Base-by-base conservation (phyloP, 148 eudicot genomes). In the Rhododendron ferrugineum region DNA sequence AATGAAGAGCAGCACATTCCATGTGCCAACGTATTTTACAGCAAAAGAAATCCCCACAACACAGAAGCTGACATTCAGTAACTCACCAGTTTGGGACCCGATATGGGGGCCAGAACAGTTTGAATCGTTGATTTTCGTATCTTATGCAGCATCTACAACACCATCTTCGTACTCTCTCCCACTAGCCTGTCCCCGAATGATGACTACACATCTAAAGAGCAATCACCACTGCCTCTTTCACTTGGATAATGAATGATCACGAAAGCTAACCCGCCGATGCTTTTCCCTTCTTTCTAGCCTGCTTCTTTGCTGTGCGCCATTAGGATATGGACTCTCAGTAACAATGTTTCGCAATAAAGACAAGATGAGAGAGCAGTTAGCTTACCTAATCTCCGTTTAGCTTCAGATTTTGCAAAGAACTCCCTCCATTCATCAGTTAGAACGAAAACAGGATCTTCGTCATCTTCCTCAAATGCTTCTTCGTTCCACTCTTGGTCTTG, bases 381-480 rank as follows among this genome's bases (percentile, higher is more conserved):
- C 46, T 56, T 82, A 92, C 98, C 95, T 85, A 82, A 87, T 90
- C 87, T 89, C 87, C 97, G 88, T 89, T 87, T 92, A 79, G 98
- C 97, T 84, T 95, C 98, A 44, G 98, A 93, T 90, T 92, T 94
- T 37, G 95, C 94, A 91, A 95, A 94, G 86, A 95, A 94, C 58
- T 95, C 97, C 84, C 88, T 93, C 98, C 98, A 94, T 90, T 95
- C 98, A 90, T 94, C 97, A 36, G 95, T 94, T 88, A 94, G 78
- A 86, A 94, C 94, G 81, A 91, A 93, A 85, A 92, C 79, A 18
- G 91, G 93, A 11, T 95, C 97, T 80, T 90, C 96, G 23, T 95
- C 96, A 2, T 87, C 92, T 47, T 88, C 90, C 87, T 88, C 92
- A 74, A 86, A 90, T 2, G 44, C 37, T 82, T 83, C 90, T 60